Base-by-base conservation (phyloP, 495 filamentous ascomycete species). In the Apodospora peruviana region DNA sequence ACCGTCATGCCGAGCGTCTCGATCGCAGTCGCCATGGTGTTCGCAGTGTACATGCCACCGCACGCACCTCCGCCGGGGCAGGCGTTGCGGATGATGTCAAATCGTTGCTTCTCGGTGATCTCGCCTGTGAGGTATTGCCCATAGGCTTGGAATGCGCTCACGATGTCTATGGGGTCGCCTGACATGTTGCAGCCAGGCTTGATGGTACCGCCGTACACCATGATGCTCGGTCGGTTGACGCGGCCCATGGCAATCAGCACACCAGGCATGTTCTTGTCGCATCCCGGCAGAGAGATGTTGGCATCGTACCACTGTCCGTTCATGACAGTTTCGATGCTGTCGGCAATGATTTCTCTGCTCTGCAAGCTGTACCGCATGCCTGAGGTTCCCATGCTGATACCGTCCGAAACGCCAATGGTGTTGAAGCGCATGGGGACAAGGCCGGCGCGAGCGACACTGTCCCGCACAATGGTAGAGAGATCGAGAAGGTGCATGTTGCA, bases 191-290 rank as follows among this genome's bases (percentile, higher is more conserved):
- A 95, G 25, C 93, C 93, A 38, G 93, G 88, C 72, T 87, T 85
- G 70, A 97, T 97, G 35, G 86, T 86, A 47, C 93, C 93, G 52
- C 93, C 93, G 67, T 98, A 98, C 18, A 98, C 86, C 94, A 98
- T 97, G 56, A 98, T 64, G 50, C 85, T 87, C 22, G 93, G 93
- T 44, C 93, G 76, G 73, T 98, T 97, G 59, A 95, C 82, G 41
- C 93, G 78, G 23, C 89, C 93, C 93, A 96, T 96, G 36, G 93
- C 94, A 74, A 98, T 98, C 51, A 96, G 70, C 29, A 96, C 93
- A 70, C 93, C 93, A 5, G 93, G 93, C 94, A 98, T 96, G 70
- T 98, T 98, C 84, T 98, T 98, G 77, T 98, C 94, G 68, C 93
- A 98, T 35, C 93, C 93, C n/a, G 93, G 93, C 58, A 98, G 87